Base-by-base conservation (phyloP, 768 basidiomycete genomes). In the Psilocybe cyanescens region DNA sequence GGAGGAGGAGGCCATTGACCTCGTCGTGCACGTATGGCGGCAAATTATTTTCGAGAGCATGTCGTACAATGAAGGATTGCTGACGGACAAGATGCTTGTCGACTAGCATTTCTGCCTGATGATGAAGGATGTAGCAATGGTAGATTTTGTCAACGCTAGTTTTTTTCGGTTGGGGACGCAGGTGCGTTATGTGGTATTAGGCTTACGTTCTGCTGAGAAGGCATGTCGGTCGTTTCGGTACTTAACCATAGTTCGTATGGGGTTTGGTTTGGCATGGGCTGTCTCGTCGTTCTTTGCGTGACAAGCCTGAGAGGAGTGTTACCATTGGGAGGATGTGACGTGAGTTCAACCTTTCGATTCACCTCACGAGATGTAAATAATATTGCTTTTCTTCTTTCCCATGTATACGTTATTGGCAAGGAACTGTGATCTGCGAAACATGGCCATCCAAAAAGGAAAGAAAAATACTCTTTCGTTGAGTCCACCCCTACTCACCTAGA, bases 41-140 rank as follows among this genome's bases (percentile, higher is more conserved):
- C 92, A 94, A 76, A 84, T 97, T 67, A 92, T 95, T 54, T 97
- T 97, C 72, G 95, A 98, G 81, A 95, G 94, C 69, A 91, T 94
- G 86, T 92, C 95, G 29, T 95, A 93, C 73, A 88, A 86, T 63
- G 92, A 95, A 74, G 94, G 94, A 44, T 80, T 97, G 62, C 86
- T 91, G 68, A 95, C 94, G 28, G 94, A 94, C 67, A 86, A 84
- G 72, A 86, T 92, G 86, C 81, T 91, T 77, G 88, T 94, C 70
- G 91, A 92, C 74, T 89, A 76, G 77, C 60, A 52, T 31, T 50
- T 59, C 9, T 31, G 29, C 57, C 63, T 64, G 3, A 35, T 35
- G 7, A 7, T 35, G 33, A 3, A 35, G 33, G 33, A 11, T 35
- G 33, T 35, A 35, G 33, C 33, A 35, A 7, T 6, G 33, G 33